These are phyloP conservation scores for Penicillium diatomitis DNA, from an alignment of 495 filamentous ascomycete species.

Conservation along the genomic window DNA sequence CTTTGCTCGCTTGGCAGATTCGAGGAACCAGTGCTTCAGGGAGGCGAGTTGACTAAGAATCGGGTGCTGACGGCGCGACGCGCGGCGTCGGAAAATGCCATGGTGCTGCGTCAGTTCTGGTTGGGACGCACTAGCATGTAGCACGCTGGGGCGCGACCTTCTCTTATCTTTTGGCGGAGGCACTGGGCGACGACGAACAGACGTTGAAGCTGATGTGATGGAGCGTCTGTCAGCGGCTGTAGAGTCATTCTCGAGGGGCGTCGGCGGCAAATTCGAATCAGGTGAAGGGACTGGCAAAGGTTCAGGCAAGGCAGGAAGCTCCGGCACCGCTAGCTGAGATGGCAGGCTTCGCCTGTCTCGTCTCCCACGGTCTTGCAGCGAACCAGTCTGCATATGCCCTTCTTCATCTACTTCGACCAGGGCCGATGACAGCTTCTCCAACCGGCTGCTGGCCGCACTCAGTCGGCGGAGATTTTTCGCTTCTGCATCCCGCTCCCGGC, in stretches of 20 bases:
- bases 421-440: conserved; percentile 68
- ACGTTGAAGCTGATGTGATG: conserved; percentile 47
- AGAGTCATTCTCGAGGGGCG: conserved; percentile 70
- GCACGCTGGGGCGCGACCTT: conserved; percentile 63
- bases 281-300: conserved; percentile 30
- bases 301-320: conserved; percentile 68
- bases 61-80: conserved; percentile 52
- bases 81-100: conserved; percentile 45
- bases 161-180: conserved; percentile 79
- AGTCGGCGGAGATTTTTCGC: conserved; percentile 70
- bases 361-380: conserved; percentile 37
- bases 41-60: conserved; percentile 71
- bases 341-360: conserved; percentile 49
- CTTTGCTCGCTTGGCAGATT: conserved; percentile 63
- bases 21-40: conserved; percentile 82
- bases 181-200: conserved; percentile 57
- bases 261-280: conserved; percentile 39
- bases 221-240: conserved; percentile 41
- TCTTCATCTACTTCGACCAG: conserved; percentile 70
- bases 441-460: conserved; percentile 74
- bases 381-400: conserved; percentile 29
- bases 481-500: conserved; percentile 75
- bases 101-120: conserved; percentile 51
- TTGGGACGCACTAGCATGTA: conserved; percentile 70
- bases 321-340: conserved; percentile 45